These are phyloP conservation scores for Fusarium sambucinum DNA, from an alignment of 2,329 filamentous ascomycete genomes.

Conservation along the genomic window DNA sequence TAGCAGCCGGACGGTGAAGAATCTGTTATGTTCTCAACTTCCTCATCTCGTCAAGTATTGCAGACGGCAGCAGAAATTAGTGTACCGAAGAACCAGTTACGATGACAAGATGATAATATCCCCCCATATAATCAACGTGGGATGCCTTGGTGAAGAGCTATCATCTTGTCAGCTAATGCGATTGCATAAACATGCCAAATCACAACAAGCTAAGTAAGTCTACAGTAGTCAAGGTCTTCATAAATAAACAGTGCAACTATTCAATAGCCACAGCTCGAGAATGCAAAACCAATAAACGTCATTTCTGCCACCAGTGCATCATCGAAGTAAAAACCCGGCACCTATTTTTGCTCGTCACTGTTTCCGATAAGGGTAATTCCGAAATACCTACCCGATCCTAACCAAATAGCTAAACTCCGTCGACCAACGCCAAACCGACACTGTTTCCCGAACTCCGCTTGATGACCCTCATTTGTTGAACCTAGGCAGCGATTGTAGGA, in stretches of 20 bases:
- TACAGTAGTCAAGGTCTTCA: conserved; percentile 21
- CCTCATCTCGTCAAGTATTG: no score
- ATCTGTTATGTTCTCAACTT: not conserved
- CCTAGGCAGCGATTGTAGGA: conserved; percentile 23
- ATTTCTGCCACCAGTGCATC: conserved; percentile 21
- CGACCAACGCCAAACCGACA: conserved; percentile 40
- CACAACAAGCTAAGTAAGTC: conserved; percentile 41
- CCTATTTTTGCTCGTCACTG: conserved; percentile 9
- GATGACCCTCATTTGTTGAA: not conserved
- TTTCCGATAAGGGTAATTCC: conserved; percentile 18
- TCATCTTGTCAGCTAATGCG: not conserved
- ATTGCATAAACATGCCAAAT: conserved; percentile 26
- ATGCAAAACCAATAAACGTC: conserved; percentile 27
- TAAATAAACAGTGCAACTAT: conserved; percentile 28
- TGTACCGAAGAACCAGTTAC: not conserved
- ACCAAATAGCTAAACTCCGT: conserved; percentile 34
- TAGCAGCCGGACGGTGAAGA: not conserved
- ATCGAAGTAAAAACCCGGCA: conserved; percentile 20
- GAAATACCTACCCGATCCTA: conserved; percentile 9
- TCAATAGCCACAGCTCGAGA: conserved; percentile 34
- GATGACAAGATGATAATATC: not conserved
- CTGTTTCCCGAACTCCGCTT: conserved; percentile 11
- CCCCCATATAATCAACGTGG: not conserved
- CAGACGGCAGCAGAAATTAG: not conserved
- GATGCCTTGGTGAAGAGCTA: not conserved